Percentiles rank a stretch among this genome's conserved stretches.
Evolutionary conservation across 345 rosid species (phyloP).

Genomic region (Arabis alpina): DNA sequence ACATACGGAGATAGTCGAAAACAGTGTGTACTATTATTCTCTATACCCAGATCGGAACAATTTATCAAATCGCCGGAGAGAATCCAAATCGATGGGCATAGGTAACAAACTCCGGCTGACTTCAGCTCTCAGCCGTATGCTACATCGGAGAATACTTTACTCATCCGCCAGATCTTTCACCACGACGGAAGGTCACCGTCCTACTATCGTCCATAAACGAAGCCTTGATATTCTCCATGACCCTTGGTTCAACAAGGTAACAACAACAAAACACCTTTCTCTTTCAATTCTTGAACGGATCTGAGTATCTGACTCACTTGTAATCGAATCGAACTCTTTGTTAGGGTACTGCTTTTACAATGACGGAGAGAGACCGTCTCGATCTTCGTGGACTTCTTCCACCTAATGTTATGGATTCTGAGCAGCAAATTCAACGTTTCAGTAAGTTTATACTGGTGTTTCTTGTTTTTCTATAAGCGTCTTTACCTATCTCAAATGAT

Average conservation of each 20-base stretch:
- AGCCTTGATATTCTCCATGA: constrained; percentile 96
- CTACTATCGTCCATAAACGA: constrained; percentile 91
- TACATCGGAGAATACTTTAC: constrained; percentile 44
- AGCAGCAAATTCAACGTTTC: constrained; percentile 91
- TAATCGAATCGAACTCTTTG: constrained; percentile 13
- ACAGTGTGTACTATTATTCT: background rate
- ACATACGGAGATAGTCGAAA: background rate
- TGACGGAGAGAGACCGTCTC: constrained; percentile 94
- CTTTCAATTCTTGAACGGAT: constrained; percentile 6
- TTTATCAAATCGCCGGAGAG: background rate
- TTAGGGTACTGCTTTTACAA: constrained; percentile 93
- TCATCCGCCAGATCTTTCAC: constrained; percentile 65
- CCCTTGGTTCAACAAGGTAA: constrained; percentile 98
- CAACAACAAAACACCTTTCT: background rate
- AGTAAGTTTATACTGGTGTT: constrained; percentile 52
- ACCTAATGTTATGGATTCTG: constrained; percentile 79
- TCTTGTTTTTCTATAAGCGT: background rate
- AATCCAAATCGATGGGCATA: constrained; percentile 29
- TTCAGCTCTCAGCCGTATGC: constrained; percentile 51
- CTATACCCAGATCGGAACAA: constrained; percentile 24
- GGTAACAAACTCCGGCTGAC: constrained; percentile 31
- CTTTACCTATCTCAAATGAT: constrained; percentile 6
- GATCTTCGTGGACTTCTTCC: constrained; percentile 98
- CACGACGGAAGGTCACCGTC: constrained; percentile 85
- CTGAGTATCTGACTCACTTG: constrained; percentile 26